Base-by-base conservation (phyloP, 345 rosid genomes). In the Raphanus raphanistrum region DNA sequence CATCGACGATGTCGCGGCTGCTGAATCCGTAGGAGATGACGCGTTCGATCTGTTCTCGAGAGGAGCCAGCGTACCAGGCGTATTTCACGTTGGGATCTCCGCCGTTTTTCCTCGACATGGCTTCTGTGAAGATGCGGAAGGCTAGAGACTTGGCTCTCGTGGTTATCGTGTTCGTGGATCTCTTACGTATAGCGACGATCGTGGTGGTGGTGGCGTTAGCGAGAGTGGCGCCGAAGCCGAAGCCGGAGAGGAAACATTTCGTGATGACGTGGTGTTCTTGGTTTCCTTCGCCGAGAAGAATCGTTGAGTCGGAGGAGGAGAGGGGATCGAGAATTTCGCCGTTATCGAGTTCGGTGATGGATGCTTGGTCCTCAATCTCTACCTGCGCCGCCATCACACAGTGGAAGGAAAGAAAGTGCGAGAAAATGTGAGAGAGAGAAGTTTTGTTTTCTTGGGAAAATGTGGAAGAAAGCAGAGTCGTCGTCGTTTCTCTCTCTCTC, bases 21-120 rank as follows among this genome's bases (percentile, higher is more conserved):
- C 80, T 81, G 57, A 86, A 89, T 3, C 93, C 93, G 68, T 74
- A 45, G 3, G 68, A 8, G 50, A 85, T 0, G 9, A 86, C 82
- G 2, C 73, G 8, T 29, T 73, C 25, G 38, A 84, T 61, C 68
- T 87, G 85, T 2, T 82, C 75, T 70, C 25, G 72, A 21, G 21
- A 21, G 6, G 26, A 52, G 25, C 65, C 85, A 57, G 74, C 83
- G 64, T 74, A 86, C 88, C 88, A 89, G 17, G 78, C 90, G 15
- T 15, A 63, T 55, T 32, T 62, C 0, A 80, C 60, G 66, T 87
- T 85, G 4, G 85, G 78, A 62, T 82, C 57, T 0, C 90, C 89
- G 0, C 80, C 84, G 27, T 73, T 21, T 66, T 84, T 89, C 28
- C 78, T 77, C 1, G 81, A 77, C 11, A 84, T 73, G 16, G 90